Percentiles rank a stretch among this genome's conserved stretches.
Conservation (phyloP, 2,329 filamentous ascomycete species). For the Uncinocarpus reesii region DNA sequence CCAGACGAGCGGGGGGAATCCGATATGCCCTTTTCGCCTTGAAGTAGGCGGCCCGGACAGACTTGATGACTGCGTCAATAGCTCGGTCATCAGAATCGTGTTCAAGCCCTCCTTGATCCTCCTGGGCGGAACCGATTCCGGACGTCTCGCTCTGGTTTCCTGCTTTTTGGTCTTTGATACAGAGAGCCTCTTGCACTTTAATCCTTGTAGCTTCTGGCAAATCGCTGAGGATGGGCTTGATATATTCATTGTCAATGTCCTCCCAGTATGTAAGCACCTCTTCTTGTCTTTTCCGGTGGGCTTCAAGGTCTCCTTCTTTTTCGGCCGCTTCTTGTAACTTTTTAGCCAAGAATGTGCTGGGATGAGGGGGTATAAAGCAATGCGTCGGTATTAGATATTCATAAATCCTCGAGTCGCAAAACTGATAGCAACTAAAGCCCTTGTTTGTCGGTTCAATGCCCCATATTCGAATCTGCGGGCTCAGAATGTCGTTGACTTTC, state of each 20-base stretch:
- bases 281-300: constrained; percentile 57
- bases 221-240: constrained; percentile 54
- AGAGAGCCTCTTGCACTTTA: constrained; percentile 34
- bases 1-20: constrained; percentile 59
- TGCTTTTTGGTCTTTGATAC: constrained; percentile 22
- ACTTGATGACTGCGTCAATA: constrained; percentile 56
- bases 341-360: constrained; percentile 72
- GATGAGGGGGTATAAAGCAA: constrained; percentile 83
- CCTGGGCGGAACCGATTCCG: neutral
- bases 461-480: constrained; percentile 88
- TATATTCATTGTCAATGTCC: constrained; percentile 66
- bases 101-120: constrained; percentile 14
- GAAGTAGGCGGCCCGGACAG: constrained; percentile 72
- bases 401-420: constrained; percentile 91
- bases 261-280: constrained; percentile 78
- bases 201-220: constrained; percentile 35
- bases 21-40: constrained; percentile 76
- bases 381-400: constrained; percentile 95
- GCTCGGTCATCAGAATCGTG: constrained; percentile 22
- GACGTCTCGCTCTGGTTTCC: constrained; percentile 12
- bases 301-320: constrained; percentile 60
- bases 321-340: constrained; percentile 70
- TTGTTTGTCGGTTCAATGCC: constrained; percentile 82
- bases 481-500: constrained; percentile 80
- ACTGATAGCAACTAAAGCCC: constrained; percentile 86